Evolutionary conservation across 139 green algal genomes (phyloP), one percentile per base, ranked within the genome.

Genomic region (Coelastrella sp.): DNA sequence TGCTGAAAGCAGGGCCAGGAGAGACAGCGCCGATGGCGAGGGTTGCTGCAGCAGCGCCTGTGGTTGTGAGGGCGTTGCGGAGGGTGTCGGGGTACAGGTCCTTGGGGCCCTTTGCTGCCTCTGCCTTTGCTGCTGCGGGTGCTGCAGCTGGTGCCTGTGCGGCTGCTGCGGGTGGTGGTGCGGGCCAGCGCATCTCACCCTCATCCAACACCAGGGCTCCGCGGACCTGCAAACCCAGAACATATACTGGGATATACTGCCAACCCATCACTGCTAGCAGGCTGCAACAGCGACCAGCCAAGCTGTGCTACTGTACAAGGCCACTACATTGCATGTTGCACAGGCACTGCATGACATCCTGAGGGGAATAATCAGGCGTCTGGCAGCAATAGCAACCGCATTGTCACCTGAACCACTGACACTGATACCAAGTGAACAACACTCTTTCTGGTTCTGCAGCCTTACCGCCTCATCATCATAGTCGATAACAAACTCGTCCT

Each of bases 101-200:
- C 11, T 91, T 91, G 32, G 92, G 92, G 11, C 92, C 92, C 80
- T 90, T 88, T 5, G 58, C 68, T 57, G 87, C 86, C 74, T 90
- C 81, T 71, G 91, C 74, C 20, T 60, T 19, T 61, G 58, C 73
- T 4, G 83, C n/a, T 7, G 89, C 23, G 14, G 68, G 11, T 19
- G 73, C 32, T 57, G 77, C 17, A 32, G 77, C 77, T 83, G 77
- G 47, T 57, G 77, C 23, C 17, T 57, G 23, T 83, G 54, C 77
- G 66, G 90, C 90, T 58, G 90, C 65, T 32, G 92, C 79, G 7
- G 90, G 91, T 4, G 94, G 94, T 3, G 97, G 96, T 14, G 96
- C 91, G 5, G 97, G 97, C 97, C 97, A 98, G 80, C 92, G 94
- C 87, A 98, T 85, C 90, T 97, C 93, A 2, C 96, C 97, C 65